Base-by-base conservation (phyloP, 2,329 filamentous ascomycete genomes). In the Ambrosiella xylebori region DNA sequence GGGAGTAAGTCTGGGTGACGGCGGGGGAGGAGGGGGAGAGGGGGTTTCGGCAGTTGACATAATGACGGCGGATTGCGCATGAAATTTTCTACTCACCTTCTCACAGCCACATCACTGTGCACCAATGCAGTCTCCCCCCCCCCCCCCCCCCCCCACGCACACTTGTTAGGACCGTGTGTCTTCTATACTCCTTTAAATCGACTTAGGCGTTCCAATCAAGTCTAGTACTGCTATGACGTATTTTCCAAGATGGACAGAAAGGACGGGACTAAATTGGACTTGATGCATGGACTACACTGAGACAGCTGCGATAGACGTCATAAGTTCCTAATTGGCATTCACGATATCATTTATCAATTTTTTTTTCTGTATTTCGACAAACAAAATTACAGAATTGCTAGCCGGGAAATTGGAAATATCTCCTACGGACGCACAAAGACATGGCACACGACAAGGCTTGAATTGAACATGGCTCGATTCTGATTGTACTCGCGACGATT, bases 211-310 rank as follows among this genome's bases (percentile, higher is more conserved):
- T 51, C 47, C 9, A 36, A 9, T 35, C 35, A 11, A 27, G 9
- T 51, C 47, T n/a, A 27, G 47, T 51, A 36, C 53, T 19, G 53
- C 53, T 55, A 55, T 55, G 53, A 55, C 53, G 53, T 55, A 54
- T 50, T 50, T 40, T 17, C 35, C 45, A 41, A 49, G 27, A 11
- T 51, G 19, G 17, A 15, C 47, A 19, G 27, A 35, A 36, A 51
- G 27, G 13, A n/a, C 13, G 7, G 47, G 19, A 47, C 12, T 15
- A 15, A 47, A 13, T 15, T 17, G 17, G 19, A 51, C 35, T 11
- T 3, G 11, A 5, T 35, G 27, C 47, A 51, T 51, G 47, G 4
- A 51, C 44, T 11, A 47, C 8, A 17, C 19, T 11, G 44, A 27
- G 40, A 47, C 11, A 8, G 2, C 44, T 17, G 19, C 44, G n/a